Conservation (phyloP, 176 grass and related monocot species). For the Aechmea fasciata region DNA sequence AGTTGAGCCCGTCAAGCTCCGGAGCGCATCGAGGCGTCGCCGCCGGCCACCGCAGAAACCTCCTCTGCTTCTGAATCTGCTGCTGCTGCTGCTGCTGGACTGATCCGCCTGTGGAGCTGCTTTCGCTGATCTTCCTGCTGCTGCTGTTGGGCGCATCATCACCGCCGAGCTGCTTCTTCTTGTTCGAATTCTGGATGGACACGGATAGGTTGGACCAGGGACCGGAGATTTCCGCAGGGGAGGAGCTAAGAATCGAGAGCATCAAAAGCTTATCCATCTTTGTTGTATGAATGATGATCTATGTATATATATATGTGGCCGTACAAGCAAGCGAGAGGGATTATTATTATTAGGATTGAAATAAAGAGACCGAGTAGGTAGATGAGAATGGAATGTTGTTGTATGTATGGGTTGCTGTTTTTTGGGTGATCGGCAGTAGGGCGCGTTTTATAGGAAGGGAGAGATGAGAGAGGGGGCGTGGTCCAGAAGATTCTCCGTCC, state of each 20-base stretch:
- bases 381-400: too few relatives aligned
- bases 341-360: too few relatives aligned
- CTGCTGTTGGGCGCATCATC: background rate
- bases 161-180: background rate
- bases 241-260: background rate
- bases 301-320: too few relatives aligned
- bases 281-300: too few relatives aligned
- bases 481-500: too few relatives aligned
- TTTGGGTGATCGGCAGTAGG: too few relatives aligned
- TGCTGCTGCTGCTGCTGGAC: background rate
- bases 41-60: background rate
- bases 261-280: background rate
- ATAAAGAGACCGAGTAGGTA: too few relatives aligned
- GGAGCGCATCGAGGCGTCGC: background rate
- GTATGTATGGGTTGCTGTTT: too few relatives aligned
- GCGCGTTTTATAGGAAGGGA: too few relatives aligned
- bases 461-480: too few relatives aligned
- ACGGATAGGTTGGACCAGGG: background rate
- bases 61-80: background rate
- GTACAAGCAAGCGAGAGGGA: too few relatives aligned
- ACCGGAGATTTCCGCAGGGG: background rate
- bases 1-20: background rate
- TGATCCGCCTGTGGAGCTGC: background rate
- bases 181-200: too few relatives aligned
- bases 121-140: background rate